phyloP scores from a whole-genome alignment of 2,329 filamentous ascomycete genomes.

The Septoria petroselini region DNA sequence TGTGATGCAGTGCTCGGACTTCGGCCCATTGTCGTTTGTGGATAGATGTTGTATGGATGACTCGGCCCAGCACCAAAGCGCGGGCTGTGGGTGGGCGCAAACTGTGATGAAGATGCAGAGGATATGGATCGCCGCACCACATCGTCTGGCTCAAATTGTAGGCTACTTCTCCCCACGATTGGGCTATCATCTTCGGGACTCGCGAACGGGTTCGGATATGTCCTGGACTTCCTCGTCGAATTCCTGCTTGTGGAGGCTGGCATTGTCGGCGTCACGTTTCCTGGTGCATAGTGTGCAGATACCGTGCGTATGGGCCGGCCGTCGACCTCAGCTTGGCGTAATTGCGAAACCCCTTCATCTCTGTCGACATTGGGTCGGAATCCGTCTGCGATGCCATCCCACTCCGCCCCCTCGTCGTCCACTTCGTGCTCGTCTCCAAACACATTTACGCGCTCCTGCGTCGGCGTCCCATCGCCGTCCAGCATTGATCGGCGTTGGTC shows the following conservation, averaged over 20 bases:
- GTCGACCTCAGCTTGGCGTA: slow-evolving; percentile 27
- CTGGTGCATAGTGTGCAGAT: slow-evolving; percentile 34
- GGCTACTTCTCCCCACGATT: slow-evolving; percentile 21
- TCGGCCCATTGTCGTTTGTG: slow-evolving; percentile 62
- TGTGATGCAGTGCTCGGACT: slow-evolving; percentile 68
- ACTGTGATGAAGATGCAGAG: slow-evolving; percentile 40
- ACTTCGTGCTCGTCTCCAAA: slow-evolving; percentile 51
- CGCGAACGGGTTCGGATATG: slow-evolving; percentile 36
- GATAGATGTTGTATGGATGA: slow-evolving; percentile 81
- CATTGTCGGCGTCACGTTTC: slow-evolving; percentile 19
- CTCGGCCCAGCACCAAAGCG: slow-evolving; percentile 71
- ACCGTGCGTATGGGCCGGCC: slow-evolving; percentile 34
- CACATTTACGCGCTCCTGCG: slow-evolving; percentile 42
- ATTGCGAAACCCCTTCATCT: slow-evolving; percentile 20
- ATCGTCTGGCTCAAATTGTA: slow-evolving; percentile 34
- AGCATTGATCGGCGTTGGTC: slow-evolving; percentile 30
- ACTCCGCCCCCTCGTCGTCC: slow-evolving; percentile 44
- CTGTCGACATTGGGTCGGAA: slow-evolving; percentile 42
- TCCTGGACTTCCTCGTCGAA: slow-evolving; percentile 36
- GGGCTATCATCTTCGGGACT: slow-evolving; percentile 36
- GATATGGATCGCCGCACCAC: slow-evolving; percentile 34
- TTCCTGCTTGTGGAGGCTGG: slow-evolving; percentile 26
- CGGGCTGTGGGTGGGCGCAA: slow-evolving; percentile 55
- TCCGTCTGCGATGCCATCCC: slow-evolving; percentile 45
- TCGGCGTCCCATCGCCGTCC: slow-evolving; percentile 32